Conservation (phyloP, 2,329 filamentous ascomycete species). For the Alternaria rosae region DNA sequence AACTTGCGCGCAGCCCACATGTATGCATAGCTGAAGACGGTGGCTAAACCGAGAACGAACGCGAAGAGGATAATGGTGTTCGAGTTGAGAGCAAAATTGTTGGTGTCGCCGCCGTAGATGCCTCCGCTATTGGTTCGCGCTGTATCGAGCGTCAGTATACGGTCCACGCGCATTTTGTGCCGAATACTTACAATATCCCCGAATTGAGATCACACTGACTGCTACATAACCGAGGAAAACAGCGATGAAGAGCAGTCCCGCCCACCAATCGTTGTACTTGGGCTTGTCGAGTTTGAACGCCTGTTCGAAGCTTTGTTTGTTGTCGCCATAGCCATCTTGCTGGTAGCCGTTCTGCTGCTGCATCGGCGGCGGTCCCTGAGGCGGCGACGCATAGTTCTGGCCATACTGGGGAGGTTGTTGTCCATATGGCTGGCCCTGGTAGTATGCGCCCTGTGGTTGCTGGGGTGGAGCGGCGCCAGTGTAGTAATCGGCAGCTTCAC, state of each 20-base stretch:
- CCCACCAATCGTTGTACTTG: slow-evolving; percentile 93
- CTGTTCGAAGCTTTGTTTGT: slow-evolving; percentile 71
- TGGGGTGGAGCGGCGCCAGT: slow-evolving; percentile 31
- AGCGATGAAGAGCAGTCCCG: slow-evolving; percentile 76
- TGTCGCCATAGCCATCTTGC: slow-evolving; percentile 48
- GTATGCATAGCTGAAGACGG: slow-evolving; percentile 79
- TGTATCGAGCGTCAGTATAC: slow-evolving; percentile 19
- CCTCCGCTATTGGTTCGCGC: slow-evolving; percentile 70
- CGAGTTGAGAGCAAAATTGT: slow-evolving; percentile 74
- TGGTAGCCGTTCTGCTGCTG: slow-evolving; percentile 33
- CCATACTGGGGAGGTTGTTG: slow-evolving; percentile 43
- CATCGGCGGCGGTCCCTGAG: slow-evolving; percentile 31
- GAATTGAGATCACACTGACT: slow-evolving; percentile 77
- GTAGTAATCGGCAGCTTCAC: slow-evolving; percentile 52
- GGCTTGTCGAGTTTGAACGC: slow-evolving; percentile 81
- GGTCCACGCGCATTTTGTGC: neutral
- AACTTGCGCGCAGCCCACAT: slow-evolving; percentile 77
- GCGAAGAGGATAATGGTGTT: slow-evolving; percentile 88
- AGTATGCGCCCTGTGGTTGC: slow-evolving; percentile 31
- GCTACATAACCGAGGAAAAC: slow-evolving; percentile 77
- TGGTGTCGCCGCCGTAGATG: slow-evolving; percentile 71
- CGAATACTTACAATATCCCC: slow-evolving; percentile 66
- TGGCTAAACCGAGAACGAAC: slow-evolving; percentile 76
- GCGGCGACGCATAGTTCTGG: slow-evolving; percentile 40
- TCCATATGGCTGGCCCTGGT: slow-evolving; percentile 32